A percentile compares a stretch with the other conserved stretches of the same genome.
These are phyloP conservation scores for Vigna hirtella DNA, from an alignment of 306 rosid genomes.

Conservation along the genomic window DNA sequence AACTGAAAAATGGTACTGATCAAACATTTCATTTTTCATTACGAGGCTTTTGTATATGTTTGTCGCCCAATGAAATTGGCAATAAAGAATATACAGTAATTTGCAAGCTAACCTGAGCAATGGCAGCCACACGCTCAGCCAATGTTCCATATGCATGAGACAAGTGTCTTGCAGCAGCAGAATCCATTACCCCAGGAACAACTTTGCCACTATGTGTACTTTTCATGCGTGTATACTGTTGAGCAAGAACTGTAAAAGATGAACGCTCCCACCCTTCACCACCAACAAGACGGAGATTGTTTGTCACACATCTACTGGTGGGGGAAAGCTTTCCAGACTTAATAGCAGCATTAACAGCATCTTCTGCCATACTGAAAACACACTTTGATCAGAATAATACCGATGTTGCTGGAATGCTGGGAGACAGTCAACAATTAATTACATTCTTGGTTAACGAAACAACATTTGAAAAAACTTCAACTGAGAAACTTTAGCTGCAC, in stretches of 20 bases:
- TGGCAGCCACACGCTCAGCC: slow-evolving; percentile 89
- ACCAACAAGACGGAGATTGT: slow-evolving; percentile 69
- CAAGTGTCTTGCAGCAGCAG: slow-evolving; percentile 84
- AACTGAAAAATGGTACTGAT: not conserved
- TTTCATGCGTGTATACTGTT: slow-evolving; percentile 92
- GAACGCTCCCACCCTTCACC: slow-evolving; percentile 97
- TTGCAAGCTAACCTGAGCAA: slow-evolving; percentile 84
- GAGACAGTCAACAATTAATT: slow-evolving; percentile 36
- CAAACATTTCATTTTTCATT: slow-evolving; percentile 12
- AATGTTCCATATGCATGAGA: slow-evolving; percentile 86
- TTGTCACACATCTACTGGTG: slow-evolving; percentile 66
- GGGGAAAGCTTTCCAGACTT: slow-evolving; percentile 92
- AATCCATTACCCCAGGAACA: slow-evolving; percentile 95
- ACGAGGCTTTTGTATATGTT: slow-evolving; percentile 20
- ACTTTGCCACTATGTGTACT: slow-evolving; percentile 73
- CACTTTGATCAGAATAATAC: slow-evolving; percentile 47
- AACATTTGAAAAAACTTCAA: slow-evolving; percentile 42
- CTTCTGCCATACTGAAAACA: slow-evolving; percentile 98
- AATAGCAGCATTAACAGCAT: slow-evolving; percentile 91
- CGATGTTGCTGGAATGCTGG: slow-evolving; percentile 26
- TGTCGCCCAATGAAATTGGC: slow-evolving; percentile 23
- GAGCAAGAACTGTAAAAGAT: slow-evolving; percentile 90
- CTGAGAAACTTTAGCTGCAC: slow-evolving; percentile 39
- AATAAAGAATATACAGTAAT: slow-evolving; percentile 36
- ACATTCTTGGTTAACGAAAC: slow-evolving; percentile 35